These are phyloP conservation scores for Pseudogymnoascus sp. DNA, from an alignment of 2,329 filamentous ascomycete species.

Conservation along the genomic window DNA sequence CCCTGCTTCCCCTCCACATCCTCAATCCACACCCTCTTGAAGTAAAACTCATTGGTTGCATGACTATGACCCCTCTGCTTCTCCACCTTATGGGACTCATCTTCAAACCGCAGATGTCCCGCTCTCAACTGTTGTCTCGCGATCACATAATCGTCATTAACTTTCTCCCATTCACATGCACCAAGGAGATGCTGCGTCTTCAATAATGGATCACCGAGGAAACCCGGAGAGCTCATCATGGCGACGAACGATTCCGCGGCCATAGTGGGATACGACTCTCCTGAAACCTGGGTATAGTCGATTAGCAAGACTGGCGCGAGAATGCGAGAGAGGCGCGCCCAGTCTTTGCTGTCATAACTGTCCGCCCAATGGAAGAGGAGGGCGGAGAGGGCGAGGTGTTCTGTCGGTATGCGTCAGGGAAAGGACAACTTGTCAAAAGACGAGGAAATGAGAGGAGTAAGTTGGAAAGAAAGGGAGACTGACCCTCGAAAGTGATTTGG, in stretches of 20 bases:
- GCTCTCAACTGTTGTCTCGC: constrained; percentile 55
- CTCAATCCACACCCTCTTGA: constrained; percentile 14
- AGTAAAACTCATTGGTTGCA: constrained; percentile 23
- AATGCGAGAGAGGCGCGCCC: constrained; percentile 48
- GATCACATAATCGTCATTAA: constrained; percentile 49
- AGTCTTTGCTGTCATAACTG: constrained; percentile 59
- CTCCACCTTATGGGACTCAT: constrained; percentile 15
- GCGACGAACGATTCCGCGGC: constrained; percentile 50
- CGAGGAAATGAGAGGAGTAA: neutral
- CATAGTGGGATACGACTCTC: constrained; percentile 53
- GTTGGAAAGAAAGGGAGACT: neutral
- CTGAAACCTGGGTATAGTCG: constrained; percentile 60
- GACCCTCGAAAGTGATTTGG: neutral
- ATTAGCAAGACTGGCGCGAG: constrained; percentile 52
- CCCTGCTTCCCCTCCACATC: constrained; percentile 14
- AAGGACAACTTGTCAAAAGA: neutral
- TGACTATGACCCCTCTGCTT: constrained; percentile 21
- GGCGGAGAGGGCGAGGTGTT: constrained; percentile 41
- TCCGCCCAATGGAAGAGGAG: constrained; percentile 55
- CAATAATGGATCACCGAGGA: constrained; percentile 52
- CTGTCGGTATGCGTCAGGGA: constrained; percentile 22
- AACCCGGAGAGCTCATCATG: constrained; percentile 48
- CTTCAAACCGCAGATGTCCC: constrained; percentile 43
- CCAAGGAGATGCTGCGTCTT: constrained; percentile 60
- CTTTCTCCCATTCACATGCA: constrained; percentile 46